phyloP scores from a whole-genome alignment of 805 yeast species.

The Candida silvicultrix region DNA sequence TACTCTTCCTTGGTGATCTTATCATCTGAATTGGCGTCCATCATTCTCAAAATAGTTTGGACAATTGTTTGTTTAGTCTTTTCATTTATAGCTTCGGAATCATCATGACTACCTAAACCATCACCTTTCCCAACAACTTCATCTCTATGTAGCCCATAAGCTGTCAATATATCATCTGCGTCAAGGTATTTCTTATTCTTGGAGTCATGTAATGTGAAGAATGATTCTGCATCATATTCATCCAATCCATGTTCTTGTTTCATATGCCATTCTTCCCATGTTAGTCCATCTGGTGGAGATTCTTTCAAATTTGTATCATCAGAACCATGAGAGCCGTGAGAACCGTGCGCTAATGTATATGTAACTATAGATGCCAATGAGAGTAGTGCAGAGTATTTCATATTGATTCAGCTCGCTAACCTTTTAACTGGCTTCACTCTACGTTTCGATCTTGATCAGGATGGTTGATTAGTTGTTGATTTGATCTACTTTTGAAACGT shows the following conservation, averaged over 20 bases:
- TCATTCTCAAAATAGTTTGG: slow-evolving; percentile 43
- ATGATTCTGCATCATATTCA: slow-evolving; percentile 63
- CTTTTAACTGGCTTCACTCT: too few relatives aligned
- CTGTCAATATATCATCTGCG: slow-evolving; percentile 58
- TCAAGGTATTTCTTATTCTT: slow-evolving; percentile 51
- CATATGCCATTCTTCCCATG: slow-evolving; percentile 92
- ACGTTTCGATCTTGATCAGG: too few relatives aligned
- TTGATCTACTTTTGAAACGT: too few relatives aligned
- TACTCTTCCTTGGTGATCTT: slow-evolving; percentile 65
- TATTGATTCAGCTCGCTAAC: too few relatives aligned
- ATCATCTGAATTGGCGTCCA: slow-evolving; percentile 66
- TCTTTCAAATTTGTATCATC: slow-evolving; percentile 20
- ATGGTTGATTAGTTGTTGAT: too few relatives aligned
- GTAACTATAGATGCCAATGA: background rate
- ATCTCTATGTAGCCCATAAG: slow-evolving; percentile 74
- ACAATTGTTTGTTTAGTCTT: slow-evolving; percentile 50
- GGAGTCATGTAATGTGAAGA: slow-evolving; percentile 78
- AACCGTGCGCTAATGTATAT: background rate
- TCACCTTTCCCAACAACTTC: slow-evolving; percentile 81
- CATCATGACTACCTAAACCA: slow-evolving; percentile 79
- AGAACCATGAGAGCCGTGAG: slow-evolving; percentile 6
- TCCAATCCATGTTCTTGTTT: slow-evolving; percentile 78
- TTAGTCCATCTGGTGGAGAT: slow-evolving; percentile 42
- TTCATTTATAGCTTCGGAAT: slow-evolving; percentile 51
- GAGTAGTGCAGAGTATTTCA: background rate